Base-by-base conservation (phyloP, 1,139 yeast species). In the Saccharomyces pastorianus region DNA sequence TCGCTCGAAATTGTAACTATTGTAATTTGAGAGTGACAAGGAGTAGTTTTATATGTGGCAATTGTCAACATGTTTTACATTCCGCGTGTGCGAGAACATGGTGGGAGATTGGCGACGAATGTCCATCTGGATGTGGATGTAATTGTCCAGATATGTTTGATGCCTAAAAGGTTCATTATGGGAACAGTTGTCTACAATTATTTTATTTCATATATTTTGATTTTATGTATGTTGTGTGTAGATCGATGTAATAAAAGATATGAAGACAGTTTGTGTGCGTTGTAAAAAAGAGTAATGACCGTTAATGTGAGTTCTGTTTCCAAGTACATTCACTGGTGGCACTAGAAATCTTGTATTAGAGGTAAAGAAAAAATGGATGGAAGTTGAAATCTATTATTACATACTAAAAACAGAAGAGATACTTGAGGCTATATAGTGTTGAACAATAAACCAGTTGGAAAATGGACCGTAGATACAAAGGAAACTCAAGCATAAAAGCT, bases 121-220 rank as follows among this genome's bases (percentile, higher is more conserved):
- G 98, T 69, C 85, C 96, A 0, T 81, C 89, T 56, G 98, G 97
- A 0, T 91, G 98, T 72, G 96, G 96, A 0, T 91, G 98, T 65
- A 62, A 69, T 8, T 89, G 96, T 69, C 68, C 83, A 51, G 71
- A 73, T 2, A 50, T 57, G 44, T 65, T 60, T 53, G 65, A 64
- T 51, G 54, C 59, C n/a, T 38, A 20, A 17, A 38, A 38, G 13
- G n/a, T 38, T 38, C 7, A 38, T 38, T 4, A 38, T 20, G 9
- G 4, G 8, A 4, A 11, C 11, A 20, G 23, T 20, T 20, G 23
- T 20, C 3, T 20, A 4, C 23, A 20, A 20, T 20, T 20, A 20
- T 20, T 20, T 20, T 20, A 20, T 20, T 20, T 20, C 23, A 20
- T 20, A 20, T 20, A 20, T 20, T 20, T 20, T 4, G 23, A 20